Evolutionary conservation across 225 moss, liverwort and hornwort species (phyloP), one percentile per base, ranked within the genome.

Genomic region (Sphagnum contortum): DNA sequence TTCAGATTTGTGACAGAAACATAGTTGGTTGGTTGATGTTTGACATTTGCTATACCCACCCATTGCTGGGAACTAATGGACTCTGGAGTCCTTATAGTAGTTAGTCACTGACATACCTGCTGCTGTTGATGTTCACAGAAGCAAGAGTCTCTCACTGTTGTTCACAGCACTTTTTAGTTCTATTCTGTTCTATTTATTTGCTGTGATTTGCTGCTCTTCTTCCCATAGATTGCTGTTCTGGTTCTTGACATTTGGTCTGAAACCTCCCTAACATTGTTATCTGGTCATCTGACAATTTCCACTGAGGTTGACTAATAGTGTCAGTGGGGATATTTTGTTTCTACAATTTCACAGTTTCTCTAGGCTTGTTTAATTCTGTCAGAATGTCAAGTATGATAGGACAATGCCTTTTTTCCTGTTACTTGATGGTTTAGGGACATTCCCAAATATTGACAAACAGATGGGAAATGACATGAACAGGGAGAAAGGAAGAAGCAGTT

Each of bases 401-500:
- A 57, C 4, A n/a, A 10, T 3, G 29, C 12, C 47, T 14, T 4
- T 14, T 4, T 62, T 5, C 9, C 9, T 61, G 44, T 9, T 44
- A n/a, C n/a, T 10, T 5, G 4, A n/a, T 12, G 45, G 3, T 5
- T 4, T 48, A 0, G 6, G 63, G 12, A 3, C 4, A 29, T 29
- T 29, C 29, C 29, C 29, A 29, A 29, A 29, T 29, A 29, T 29
- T 29, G 29, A 29, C 29, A 29, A 1, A 29, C 29, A 29, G 6
- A 5, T 66, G 13, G n/a, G 29, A 3, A 10, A 5, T 58, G 29
- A 29, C 5, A 12, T 11, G 7, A 45, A 64, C 82, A 95, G 95
- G 95, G 95, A 65, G 95, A 92, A 75, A 83, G 89, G 71, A 95
- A 90, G 64, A 95, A 95, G 74, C 95, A 95, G 80, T 95, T 95